Base-by-base conservation (phyloP, 441 rosid species). In the Eugenia klotzschiana region DNA sequence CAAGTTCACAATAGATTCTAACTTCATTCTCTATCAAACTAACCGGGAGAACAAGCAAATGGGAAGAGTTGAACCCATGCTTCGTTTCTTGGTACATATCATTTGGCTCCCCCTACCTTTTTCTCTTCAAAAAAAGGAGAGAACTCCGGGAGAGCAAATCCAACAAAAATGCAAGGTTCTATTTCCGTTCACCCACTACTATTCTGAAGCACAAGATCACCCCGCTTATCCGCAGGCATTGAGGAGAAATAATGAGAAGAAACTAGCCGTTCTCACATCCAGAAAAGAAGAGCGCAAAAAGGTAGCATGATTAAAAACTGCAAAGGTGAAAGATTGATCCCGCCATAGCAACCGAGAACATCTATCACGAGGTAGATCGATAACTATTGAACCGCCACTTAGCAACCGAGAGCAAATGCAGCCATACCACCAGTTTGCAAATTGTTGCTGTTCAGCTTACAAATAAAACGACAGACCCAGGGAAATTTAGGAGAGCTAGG, bases 281-380 rank as follows among this genome's bases (percentile, higher is more conserved):
- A 60, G n/a, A 60, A 60, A 60, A 10, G 74, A 60, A 60, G 43
- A 29, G 74, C 7, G 18, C 13, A 20, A 33, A 18, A 20, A 33
- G 77, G 46, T 10, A 20, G 46, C 0, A 22, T 18, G 77, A 64
- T 5, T 20, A 64, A 64, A 64, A 64, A 37, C 15, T 37, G 15
- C 46, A 12, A 4, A 20, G 25, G 25, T 46, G 3, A 33, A 9
- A 69, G 77, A 69, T 69, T 1, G 14, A 69, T 33, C 25, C 46
- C 0, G 0, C 77, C 8, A 0, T 20, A 11, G 15, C 77, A 0
- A 64, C 4, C 11, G 3, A 25, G 33, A 4, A 33, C 7, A 18
- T 33, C 3, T 60, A 33, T 18, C 10, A 33, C 18, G 74, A 33
- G 7, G 33, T 29, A 8, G 0, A 64, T 33, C 10, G n/a, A 64